Conservation (phyloP, 768 basidiomycete species). For the Mycena vitilis region DNA sequence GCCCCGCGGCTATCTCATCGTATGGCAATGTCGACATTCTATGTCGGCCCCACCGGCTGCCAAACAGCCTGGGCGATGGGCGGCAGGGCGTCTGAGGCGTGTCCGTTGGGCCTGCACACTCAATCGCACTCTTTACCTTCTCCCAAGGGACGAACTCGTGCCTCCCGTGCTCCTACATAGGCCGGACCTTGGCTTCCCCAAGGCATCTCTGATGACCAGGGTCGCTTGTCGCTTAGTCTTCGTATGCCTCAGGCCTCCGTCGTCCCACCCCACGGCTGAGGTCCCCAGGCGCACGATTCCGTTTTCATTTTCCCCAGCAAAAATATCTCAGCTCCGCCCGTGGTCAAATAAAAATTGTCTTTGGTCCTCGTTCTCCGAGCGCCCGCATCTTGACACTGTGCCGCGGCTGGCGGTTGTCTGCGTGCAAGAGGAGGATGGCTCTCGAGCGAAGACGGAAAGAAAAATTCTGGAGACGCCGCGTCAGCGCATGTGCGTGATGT, state of each 20-base stretch:
- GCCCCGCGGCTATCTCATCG: conserved; percentile 11
- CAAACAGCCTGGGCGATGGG: neutral
- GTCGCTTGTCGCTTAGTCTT: conserved; percentile 32
- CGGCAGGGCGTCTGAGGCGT: neutral
- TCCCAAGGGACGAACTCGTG: neutral
- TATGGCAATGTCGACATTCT: neutral
- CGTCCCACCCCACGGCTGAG: neutral
- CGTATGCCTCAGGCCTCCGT: neutral
- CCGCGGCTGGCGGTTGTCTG: neutral
- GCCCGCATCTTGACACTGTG: too few species aligned
- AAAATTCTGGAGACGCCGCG: neutral
- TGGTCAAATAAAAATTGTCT: neutral
- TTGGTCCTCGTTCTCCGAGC: conserved; percentile 7
- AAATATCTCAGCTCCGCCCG: conserved; percentile 16
- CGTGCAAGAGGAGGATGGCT: neutral
- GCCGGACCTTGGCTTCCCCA: conserved; percentile 29
- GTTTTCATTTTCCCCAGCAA: neutral
- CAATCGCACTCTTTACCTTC: conserved; percentile 7
- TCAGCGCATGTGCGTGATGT: conserved; percentile 23
- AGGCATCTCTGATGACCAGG: conserved; percentile 26
- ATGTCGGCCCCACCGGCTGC: conserved; percentile 13
- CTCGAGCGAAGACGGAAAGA: neutral
- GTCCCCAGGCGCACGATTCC: conserved; percentile 8
- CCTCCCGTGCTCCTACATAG: neutral
- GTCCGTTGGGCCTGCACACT: neutral